Evolutionary conservation across 495 filamentous ascomycete genomes (phyloP).

Genomic region (Neurospora sp.): DNA sequence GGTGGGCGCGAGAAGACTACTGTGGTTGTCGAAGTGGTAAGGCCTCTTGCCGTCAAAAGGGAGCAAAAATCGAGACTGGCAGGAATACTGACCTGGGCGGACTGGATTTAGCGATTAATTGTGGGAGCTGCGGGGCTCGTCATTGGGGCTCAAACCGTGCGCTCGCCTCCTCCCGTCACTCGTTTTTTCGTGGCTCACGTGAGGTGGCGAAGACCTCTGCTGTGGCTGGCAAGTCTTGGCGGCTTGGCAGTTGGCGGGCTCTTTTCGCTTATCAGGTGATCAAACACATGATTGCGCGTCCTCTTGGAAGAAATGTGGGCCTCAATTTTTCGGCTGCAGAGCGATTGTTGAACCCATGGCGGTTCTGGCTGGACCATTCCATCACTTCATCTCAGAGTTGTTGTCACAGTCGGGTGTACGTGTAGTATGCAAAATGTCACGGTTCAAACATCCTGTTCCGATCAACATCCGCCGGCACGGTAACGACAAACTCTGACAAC

Average conservation of each 20-base stretch:
- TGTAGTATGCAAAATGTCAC: neutral
- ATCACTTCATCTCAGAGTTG: neutral
- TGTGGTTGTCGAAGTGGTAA: slow-evolving; percentile 7
- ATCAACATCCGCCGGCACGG: neutral
- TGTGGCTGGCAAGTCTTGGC: neutral
- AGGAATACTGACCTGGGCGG: slow-evolving; percentile 8
- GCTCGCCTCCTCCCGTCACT: neutral
- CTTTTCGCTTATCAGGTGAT: neutral
- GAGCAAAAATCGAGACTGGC: slow-evolving; percentile 3
- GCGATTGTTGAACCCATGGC: neutral
- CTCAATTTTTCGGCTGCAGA: neutral
- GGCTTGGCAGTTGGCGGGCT: neutral
- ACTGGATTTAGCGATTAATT: slow-evolving; percentile 8
- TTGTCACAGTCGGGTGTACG: neutral
- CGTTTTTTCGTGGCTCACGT: neutral
- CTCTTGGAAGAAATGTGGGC: neutral
- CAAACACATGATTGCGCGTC: neutral
- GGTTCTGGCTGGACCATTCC: neutral
- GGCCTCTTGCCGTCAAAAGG: neutral
- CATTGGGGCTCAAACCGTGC: slow-evolving; percentile 16
- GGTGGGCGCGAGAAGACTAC: slow-evolving; percentile 14
- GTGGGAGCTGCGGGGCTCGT: slow-evolving; percentile 19
- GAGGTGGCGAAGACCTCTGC: neutral
- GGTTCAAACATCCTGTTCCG: neutral
- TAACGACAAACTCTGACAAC: neutral